Conservation (phyloP, 2,329 filamentous ascomycete genomes). For the Cercospora sp. region DNA sequence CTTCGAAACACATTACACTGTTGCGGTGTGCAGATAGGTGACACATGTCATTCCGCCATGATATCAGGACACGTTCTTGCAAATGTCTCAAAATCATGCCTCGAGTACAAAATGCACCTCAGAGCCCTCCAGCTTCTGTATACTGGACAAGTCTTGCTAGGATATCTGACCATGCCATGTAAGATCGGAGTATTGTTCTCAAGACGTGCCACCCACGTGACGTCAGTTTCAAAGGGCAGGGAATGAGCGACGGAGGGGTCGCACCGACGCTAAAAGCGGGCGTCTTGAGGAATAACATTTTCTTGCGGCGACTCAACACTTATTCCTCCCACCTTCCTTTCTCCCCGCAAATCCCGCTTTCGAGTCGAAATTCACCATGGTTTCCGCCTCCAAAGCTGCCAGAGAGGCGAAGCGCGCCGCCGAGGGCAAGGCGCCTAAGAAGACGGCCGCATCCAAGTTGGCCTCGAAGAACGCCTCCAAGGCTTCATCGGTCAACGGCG, state of each 20-base stretch:
- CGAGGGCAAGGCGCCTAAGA: constrained; percentile 71
- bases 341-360: constrained; percentile 7
- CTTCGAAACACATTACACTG: background rate
- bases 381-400: constrained; percentile 69
- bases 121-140: too few species aligned
- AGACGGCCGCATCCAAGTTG: constrained; percentile 72
- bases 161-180: background rate
- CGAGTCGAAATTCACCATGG: constrained; percentile 51
- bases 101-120: too few species aligned
- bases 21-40: background rate
- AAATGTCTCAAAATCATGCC: background rate
- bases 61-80: background rate
- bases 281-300: constrained; percentile 7
- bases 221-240: background rate
- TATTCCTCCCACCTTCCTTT: background rate
- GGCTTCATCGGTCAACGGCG: constrained; percentile 67
- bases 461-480: constrained; percentile 67
- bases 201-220: background rate
- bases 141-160: too few species aligned
- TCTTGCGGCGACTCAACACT: constrained; percentile 9
- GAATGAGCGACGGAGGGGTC: background rate
- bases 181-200: background rate
- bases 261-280: constrained; percentile 7
- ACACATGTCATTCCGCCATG: background rate
- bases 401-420: constrained; percentile 66